phyloP scores from a whole-genome alignment of 2,329 filamentous ascomycete species.

The Nectriaceae sp. region DNA sequence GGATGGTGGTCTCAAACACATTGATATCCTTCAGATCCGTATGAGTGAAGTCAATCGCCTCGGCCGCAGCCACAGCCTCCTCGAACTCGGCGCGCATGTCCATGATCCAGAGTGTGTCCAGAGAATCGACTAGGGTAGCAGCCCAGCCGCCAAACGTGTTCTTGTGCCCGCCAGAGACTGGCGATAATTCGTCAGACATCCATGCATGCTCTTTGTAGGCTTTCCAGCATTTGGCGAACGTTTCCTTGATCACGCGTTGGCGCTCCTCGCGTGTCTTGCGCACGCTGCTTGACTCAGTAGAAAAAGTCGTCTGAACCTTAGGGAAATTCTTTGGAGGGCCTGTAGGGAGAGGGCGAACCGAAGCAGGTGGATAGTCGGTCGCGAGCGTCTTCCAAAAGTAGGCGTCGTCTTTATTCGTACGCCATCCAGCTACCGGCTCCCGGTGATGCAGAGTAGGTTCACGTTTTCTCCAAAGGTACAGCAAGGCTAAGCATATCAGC shows the following conservation, averaged over 20 bases:
- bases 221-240: slow-evolving; percentile 48
- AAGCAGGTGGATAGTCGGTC: slow-evolving; percentile 28
- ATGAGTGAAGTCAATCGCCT: slow-evolving; percentile 61
- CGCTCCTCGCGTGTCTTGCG: slow-evolving; percentile 36
- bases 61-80: slow-evolving; percentile 59
- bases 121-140: slow-evolving; percentile 65
- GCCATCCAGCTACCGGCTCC: too few species aligned
- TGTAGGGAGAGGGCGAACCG: slow-evolving; percentile 34
- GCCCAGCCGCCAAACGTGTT: slow-evolving; percentile 69
- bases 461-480: too few species aligned
- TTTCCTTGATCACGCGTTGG: slow-evolving; percentile 41
- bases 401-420: slow-evolving; percentile 23
- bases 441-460: too few species aligned
- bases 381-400: slow-evolving; percentile 32
- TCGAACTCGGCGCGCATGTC: slow-evolving; percentile 66
- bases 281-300: slow-evolving; percentile 22
- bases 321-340: slow-evolving; percentile 30
- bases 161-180: slow-evolving; percentile 51
- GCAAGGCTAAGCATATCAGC: too few species aligned
- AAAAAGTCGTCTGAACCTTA: slow-evolving; percentile 35
- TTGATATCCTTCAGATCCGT: slow-evolving; percentile 54
- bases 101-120: slow-evolving; percentile 76
- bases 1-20: slow-evolving; percentile 71
- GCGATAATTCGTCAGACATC: slow-evolving; percentile 64
- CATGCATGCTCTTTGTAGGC: slow-evolving; percentile 65